These are phyloP conservation scores for Aspergillus haitiensis DNA, from an alignment of 495 filamentous ascomycete genomes.

Conservation along the genomic window DNA sequence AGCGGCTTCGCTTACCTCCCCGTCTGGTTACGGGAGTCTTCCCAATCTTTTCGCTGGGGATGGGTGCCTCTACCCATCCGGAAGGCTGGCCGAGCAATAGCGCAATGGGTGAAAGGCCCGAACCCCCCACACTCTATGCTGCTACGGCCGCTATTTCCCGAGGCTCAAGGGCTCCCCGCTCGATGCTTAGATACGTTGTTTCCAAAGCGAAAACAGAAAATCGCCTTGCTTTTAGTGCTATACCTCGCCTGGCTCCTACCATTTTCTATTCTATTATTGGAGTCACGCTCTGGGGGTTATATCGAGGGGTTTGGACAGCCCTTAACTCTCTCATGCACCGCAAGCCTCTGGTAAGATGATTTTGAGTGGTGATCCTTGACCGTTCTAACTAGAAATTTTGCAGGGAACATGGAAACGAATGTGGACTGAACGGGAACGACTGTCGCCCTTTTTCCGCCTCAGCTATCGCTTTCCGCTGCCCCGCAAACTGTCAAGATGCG, in stretches of 20 bases:
- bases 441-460: slow-evolving; percentile 78
- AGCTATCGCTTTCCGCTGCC: slow-evolving; percentile 74
- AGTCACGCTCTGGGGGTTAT: slow-evolving; percentile 61
- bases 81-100: slow-evolving; percentile 48
- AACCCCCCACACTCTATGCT: slow-evolving; percentile 60
- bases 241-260: slow-evolving; percentile 71
- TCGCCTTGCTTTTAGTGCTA: slow-evolving; percentile 58
- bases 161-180: slow-evolving; percentile 66
- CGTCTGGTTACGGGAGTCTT: slow-evolving; percentile 55
- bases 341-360: slow-evolving; percentile 53
- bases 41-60: slow-evolving; percentile 52
- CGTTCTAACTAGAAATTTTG: slow-evolving; percentile 7
- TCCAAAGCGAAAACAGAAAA: slow-evolving; percentile 62
- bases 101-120: slow-evolving; percentile 72
- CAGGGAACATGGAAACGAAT: slow-evolving; percentile 70
- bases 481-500: slow-evolving; percentile 67
- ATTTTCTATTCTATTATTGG: slow-evolving; percentile 66
- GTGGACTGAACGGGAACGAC: slow-evolving; percentile 74
- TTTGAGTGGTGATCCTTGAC: background rate
- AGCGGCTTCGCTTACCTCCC: slow-evolving; percentile 39
- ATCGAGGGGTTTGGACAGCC: slow-evolving; percentile 70
- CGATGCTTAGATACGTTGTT: slow-evolving; percentile 60
- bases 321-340: slow-evolving; percentile 65
- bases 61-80: slow-evolving; percentile 54
- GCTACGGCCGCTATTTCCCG: slow-evolving; percentile 69